phyloP scores from a whole-genome alignment of 192 early-diverging fungal species.

The Coemansia sp. region DNA sequence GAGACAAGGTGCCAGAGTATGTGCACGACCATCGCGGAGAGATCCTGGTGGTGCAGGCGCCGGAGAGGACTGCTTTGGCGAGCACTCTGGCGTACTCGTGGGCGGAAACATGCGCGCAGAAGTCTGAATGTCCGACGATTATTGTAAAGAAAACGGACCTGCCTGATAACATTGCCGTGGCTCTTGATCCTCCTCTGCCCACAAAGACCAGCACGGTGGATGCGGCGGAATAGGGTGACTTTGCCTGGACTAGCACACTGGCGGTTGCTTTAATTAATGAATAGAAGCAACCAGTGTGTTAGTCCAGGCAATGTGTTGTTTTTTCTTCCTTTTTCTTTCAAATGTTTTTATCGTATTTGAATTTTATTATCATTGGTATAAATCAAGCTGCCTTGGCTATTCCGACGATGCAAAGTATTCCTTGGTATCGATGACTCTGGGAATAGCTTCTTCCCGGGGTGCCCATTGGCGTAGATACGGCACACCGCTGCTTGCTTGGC shows the following conservation, averaged over 20 bases:
- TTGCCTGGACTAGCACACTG: too few species aligned
- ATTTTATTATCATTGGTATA: too few species aligned
- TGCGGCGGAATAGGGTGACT: too few species aligned
- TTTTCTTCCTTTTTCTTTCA: not conserved
- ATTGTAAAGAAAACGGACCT: conserved; percentile 30
- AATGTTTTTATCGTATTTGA: not conserved
- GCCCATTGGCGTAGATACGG: conserved; percentile 43
- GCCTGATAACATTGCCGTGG: conserved; percentile 28
- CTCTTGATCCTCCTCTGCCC: conserved; percentile 28
- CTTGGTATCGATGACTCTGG: conserved; percentile 1
- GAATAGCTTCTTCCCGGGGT: conserved; percentile 6
- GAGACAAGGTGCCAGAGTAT: conserved; percentile 11
- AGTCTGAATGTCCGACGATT: conserved; percentile 23
- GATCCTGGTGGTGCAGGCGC: conserved; percentile 26
- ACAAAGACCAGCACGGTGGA: conserved; percentile 1
- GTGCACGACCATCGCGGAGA: conserved; percentile 30
- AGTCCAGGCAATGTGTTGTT: not conserved
- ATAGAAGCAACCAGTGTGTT: not conserved
- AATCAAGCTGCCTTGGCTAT: too few species aligned
- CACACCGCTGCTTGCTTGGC: too few species aligned
- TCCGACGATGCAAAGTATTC: too few species aligned
- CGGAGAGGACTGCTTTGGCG: conserved; percentile 2
- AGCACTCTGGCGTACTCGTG: conserved; percentile 21
- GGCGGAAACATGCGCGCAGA: conserved; percentile 23
- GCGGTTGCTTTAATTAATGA: not conserved